phyloP scores from a whole-genome alignment of 2,329 filamentous ascomycete genomes.

The Alternaria sp. region DNA sequence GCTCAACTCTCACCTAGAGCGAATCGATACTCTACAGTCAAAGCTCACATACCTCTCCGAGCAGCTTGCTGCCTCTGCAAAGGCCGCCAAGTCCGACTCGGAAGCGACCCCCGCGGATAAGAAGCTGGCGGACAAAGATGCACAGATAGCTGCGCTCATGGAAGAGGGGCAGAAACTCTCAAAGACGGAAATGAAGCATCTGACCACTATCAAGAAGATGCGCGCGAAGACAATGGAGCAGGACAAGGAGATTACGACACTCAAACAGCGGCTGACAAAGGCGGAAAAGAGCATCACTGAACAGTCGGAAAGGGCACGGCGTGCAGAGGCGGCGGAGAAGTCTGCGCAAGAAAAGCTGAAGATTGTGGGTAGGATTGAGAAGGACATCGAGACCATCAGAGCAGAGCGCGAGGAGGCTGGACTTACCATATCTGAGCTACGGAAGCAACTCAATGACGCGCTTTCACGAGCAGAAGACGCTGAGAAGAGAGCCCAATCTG shows the following conservation, averaged over 20 bases:
- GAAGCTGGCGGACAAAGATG: slow-evolving; percentile 86
- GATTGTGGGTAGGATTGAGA: slow-evolving; percentile 58
- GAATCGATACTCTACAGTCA: slow-evolving; percentile 88
- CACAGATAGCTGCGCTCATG: slow-evolving; percentile 86
- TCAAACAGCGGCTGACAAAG: slow-evolving; percentile 67
- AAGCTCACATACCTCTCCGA: slow-evolving; percentile 89
- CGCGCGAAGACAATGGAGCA: slow-evolving; percentile 59
- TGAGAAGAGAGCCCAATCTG: slow-evolving; percentile 69
- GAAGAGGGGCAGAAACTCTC: slow-evolving; percentile 91
- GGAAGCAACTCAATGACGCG: slow-evolving; percentile 71
- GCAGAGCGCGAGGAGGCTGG: slow-evolving; percentile 69
- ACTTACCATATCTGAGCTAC: slow-evolving; percentile 70
- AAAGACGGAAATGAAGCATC: slow-evolving; percentile 82
- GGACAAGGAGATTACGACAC: slow-evolving; percentile 57
- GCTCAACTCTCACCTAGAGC: slow-evolving; percentile 80
- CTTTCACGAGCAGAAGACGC: slow-evolving; percentile 70
- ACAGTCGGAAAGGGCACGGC: slow-evolving; percentile 65
- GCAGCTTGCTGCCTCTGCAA: slow-evolving; percentile 77
- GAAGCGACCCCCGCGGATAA: slow-evolving; percentile 61
- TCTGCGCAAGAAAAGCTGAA: slow-evolving; percentile 62
- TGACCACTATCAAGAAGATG: slow-evolving; percentile 82
- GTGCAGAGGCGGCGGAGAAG: slow-evolving; percentile 65
- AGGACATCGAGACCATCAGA: slow-evolving; percentile 66
- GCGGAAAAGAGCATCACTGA: slow-evolving; percentile 70
- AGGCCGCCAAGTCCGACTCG: slow-evolving; percentile 63